phyloP scores from a whole-genome alignment of 2,329 filamentous ascomycete genomes.

The Plenodomus tracheiphilus region DNA sequence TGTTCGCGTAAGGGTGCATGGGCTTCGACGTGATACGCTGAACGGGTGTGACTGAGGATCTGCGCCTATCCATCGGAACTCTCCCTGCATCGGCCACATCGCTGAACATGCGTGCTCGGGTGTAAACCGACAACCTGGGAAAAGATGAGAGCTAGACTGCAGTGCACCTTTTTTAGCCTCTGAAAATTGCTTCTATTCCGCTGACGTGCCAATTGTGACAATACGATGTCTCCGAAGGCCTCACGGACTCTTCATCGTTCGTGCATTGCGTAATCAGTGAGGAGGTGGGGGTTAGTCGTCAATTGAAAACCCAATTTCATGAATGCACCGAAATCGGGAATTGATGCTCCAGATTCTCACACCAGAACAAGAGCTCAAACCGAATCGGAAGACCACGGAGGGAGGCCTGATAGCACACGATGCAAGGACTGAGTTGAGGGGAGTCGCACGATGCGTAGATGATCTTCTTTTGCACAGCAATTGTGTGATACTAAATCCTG shows the following conservation, averaged over 20 bases:
- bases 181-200: background rate
- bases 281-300: too few relatives aligned
- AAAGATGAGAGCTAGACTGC: background rate
- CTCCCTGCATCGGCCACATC: background rate
- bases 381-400: too few relatives aligned
- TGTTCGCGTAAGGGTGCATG: background rate
- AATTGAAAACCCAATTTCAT: too few relatives aligned
- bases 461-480: background rate
- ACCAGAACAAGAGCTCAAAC: background rate
- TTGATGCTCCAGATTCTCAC: too few relatives aligned
- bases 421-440: background rate
- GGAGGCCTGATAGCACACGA: background rate
- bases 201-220: background rate
- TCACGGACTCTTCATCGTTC: too few relatives aligned
- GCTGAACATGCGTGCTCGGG: slow-evolving; percentile 1
- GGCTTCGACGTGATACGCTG: background rate
- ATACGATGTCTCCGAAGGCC: too few relatives aligned
- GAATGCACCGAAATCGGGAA: too few relatives aligned
- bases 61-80: background rate
- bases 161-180: background rate
- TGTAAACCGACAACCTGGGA: background rate
- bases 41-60: slow-evolving; percentile 1
- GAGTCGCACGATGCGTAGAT: background rate
- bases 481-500: background rate
- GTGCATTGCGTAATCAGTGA: too few relatives aligned